These are phyloP conservation scores for Boletus mariae DNA, from an alignment of 1,284 basidiomycete genomes.

Conservation along the genomic window DNA sequence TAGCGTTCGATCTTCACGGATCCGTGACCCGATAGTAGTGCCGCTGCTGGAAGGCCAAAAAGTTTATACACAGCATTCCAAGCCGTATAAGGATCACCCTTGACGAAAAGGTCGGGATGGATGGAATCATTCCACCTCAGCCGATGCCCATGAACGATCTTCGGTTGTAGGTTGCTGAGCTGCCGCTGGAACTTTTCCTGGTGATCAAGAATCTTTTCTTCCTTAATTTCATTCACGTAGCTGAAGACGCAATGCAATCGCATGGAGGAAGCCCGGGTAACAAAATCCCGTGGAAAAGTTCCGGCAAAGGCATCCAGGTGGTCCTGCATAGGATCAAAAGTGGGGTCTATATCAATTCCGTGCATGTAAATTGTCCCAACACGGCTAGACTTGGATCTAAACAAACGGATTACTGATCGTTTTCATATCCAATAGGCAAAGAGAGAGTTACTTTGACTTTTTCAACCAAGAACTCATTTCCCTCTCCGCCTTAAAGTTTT, in stretches of 20 bases:
- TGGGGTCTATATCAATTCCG: slow-evolving; percentile 7
- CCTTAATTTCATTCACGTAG: too few species aligned
- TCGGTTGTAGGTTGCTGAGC: neutral
- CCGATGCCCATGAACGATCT: neutral
- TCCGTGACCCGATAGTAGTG: too few species aligned
- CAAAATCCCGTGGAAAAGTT: slow-evolving; percentile 9
- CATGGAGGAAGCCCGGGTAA: neutral
- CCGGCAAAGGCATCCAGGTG: slow-evolving; percentile 12
- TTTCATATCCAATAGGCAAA: neutral
- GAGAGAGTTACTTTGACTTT: slow-evolving; percentile 5
- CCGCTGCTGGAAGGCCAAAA: too few species aligned
- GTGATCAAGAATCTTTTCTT: neutral
- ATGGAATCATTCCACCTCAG: neutral
- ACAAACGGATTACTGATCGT: neutral
- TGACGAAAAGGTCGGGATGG: neutral
- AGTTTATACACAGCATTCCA: neutral
- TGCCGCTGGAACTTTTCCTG: neutral
- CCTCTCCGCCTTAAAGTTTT: neutral
- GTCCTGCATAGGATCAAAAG: slow-evolving; percentile 1
- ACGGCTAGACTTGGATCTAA: neutral
- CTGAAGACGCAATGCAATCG: neutral
- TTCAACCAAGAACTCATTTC: slow-evolving; percentile 10
- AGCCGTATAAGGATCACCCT: neutral
- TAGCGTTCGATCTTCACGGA: too few species aligned
- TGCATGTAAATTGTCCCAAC: slow-evolving; percentile 19